phyloP scores from a whole-genome alignment of 2,329 filamentous ascomycete genomes.

The Hortaea werneckii region DNA sequence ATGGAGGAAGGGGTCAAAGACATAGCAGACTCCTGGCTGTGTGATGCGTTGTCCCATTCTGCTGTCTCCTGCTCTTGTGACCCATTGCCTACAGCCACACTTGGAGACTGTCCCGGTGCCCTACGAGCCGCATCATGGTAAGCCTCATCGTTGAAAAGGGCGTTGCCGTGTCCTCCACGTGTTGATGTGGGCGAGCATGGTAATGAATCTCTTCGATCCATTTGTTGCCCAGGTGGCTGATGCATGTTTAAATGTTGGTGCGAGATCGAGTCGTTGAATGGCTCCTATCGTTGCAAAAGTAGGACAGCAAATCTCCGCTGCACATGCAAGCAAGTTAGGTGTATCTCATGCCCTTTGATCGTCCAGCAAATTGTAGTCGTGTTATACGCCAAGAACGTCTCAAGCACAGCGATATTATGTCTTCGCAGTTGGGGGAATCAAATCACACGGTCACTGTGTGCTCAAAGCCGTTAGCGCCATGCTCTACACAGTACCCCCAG shows the following conservation, averaged over 20 bases:
- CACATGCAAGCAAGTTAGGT: constrained; percentile 1
- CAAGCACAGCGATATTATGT: too few relatives aligned
- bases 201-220: constrained; percentile 3
- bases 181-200: constrained; percentile 4
- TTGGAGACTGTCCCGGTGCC: constrained; percentile 9
- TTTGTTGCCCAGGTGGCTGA: constrained; percentile 2
- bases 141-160: constrained; percentile 8
- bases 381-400: too few relatives aligned
- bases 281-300: too few relatives aligned
- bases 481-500: constrained; percentile 4
- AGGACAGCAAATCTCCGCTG: not conserved
- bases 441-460: constrained; percentile 2
- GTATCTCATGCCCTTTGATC: constrained; percentile 3
- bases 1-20: constrained; percentile 1
- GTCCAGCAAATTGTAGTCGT: too few relatives aligned
- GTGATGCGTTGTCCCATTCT: constrained; percentile 2
- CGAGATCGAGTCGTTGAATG: too few relatives aligned
- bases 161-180: constrained; percentile 1
- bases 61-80: constrained; percentile 15
- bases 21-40: not conserved
- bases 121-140: constrained; percentile 11
- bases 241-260: constrained; percentile 5
- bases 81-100: constrained; percentile 12
- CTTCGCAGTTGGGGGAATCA: not conserved
- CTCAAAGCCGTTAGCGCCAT: constrained; percentile 3